Base-by-base conservation (phyloP, 257 asterid genomes). In the Jacaranda mimosifolia region DNA sequence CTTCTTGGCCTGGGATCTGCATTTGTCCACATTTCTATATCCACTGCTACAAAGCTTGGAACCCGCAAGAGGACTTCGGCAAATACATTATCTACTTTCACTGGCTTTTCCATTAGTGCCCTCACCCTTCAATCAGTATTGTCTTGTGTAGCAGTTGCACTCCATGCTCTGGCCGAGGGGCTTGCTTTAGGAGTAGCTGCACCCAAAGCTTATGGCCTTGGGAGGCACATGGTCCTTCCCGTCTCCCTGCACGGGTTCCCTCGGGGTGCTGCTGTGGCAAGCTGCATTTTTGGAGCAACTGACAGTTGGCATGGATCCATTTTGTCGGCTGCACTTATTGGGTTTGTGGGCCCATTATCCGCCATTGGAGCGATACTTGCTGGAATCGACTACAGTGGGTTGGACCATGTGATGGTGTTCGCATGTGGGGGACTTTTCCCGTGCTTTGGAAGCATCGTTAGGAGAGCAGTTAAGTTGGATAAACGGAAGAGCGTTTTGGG, bases 131-230 rank as follows among this genome's bases (percentile, higher is more conserved):
- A 93, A 17, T 87, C 97, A 2, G 59, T 93, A 81, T 62, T 96
- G 51, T 89, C 96, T 5, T 96, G 97, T 63, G 80, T 68, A 0
- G 97, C 97, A 13, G 72, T 96, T 39, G 96, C 91, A 77, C 86
- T 96, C 77, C 99, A 96, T 32, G 97, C 98, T 32, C 84, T 96
- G 0, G 83, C 98, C 0, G 99, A 96, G 88, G 99, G 99, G 60
- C 96, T 96, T 11, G 99, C 98, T 0, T 72, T 96, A 56, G 99
- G 99, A 32, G 99, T 96, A 11, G 99, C 98, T 18, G 99, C 98
- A 72, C 99, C 99, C 32, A 93, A 93, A 81, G 99, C 99, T 0
- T 93, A 93, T 9, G 99, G 98, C 14, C 92, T 93, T 1, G 99
- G 99, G 45, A 83, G 91, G 79, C 96, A 95, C 88, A 95, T 95